Conservation (phyloP, 2,329 filamentous ascomycete genomes). For the Penicillium fuscoglaucum region DNA sequence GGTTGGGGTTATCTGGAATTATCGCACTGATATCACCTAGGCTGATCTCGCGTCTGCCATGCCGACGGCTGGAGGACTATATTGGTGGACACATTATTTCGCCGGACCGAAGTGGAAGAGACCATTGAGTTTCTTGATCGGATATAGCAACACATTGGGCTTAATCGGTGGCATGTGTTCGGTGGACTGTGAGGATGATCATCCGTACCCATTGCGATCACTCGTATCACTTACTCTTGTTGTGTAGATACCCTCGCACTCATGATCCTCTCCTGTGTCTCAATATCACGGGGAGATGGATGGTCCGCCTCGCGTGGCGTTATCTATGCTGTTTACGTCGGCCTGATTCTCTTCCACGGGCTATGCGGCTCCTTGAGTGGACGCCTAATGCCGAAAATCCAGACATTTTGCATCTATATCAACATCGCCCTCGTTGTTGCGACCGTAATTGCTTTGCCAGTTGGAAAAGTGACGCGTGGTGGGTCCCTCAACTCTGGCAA, state of each 20-base stretch:
- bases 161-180: constrained; percentile 62
- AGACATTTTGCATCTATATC: constrained; percentile 56
- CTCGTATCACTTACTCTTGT: neutral
- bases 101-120: constrained; percentile 56
- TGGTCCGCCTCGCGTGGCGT: constrained; percentile 58
- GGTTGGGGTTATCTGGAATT: neutral
- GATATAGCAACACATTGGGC: constrained; percentile 63
- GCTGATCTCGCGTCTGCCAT: constrained; percentile 56
- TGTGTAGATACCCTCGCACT: constrained; percentile 32
- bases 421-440: constrained; percentile 59
- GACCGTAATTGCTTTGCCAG: constrained; percentile 58
- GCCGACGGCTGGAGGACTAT: constrained; percentile 61
- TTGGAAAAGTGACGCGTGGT: constrained; percentile 44
- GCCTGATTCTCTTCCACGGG: constrained; percentile 56
- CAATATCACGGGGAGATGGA: constrained; percentile 56
- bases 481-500: constrained; percentile 36
- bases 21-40: constrained; percentile 25
- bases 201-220: neutral
- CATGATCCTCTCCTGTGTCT: constrained; percentile 55
- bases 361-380: constrained; percentile 55
- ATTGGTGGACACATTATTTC: constrained; percentile 63
- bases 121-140: constrained; percentile 59
- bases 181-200: constrained; percentile 53
- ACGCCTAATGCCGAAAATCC: constrained; percentile 60
- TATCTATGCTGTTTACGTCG: constrained; percentile 59